phyloP scores from a whole-genome alignment of 495 filamentous ascomycete genomes.

The Xylaria grammica region DNA sequence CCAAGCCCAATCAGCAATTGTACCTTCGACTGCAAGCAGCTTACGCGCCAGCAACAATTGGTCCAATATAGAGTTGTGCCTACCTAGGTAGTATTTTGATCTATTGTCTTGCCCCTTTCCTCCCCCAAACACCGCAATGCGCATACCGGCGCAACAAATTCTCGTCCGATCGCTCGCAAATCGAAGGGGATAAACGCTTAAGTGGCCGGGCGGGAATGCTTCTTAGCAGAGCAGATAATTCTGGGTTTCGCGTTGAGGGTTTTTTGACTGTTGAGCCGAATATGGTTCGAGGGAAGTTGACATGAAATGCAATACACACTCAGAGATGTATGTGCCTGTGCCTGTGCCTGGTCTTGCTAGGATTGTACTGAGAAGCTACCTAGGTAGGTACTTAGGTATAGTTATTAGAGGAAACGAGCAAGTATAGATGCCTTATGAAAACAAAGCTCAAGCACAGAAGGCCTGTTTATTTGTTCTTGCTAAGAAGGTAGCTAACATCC shows the following conservation, averaged over 20 bases:
- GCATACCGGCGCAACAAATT: neutral
- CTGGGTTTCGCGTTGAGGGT: neutral
- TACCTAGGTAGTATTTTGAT: neutral
- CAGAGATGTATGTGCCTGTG: neutral
- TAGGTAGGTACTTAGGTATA: neutral
- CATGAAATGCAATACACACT: neutral
- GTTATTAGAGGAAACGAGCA: neutral
- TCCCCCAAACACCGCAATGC: neutral
- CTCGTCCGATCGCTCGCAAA: neutral
- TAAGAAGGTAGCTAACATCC: neutral
- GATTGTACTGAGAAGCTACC: conserved; percentile 7
- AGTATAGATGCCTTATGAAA: neutral
- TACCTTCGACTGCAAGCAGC: neutral
- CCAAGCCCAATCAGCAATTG: neutral
- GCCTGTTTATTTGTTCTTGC: conserved; percentile 3
- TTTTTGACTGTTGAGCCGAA: neutral
- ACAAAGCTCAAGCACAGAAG: conserved; percentile 6
- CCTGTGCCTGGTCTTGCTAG: neutral
- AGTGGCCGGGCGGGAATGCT: neutral
- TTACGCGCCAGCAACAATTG: neutral
- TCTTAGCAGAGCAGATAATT: neutral
- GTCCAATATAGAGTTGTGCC: neutral
- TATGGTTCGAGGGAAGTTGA: neutral
- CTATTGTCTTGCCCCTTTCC: neutral
- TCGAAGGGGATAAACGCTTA: neutral